Evolutionary conservation across 2,329 filamentous ascomycete genomes (phyloP).

Genomic region (Aspergillus tanneri): DNA sequence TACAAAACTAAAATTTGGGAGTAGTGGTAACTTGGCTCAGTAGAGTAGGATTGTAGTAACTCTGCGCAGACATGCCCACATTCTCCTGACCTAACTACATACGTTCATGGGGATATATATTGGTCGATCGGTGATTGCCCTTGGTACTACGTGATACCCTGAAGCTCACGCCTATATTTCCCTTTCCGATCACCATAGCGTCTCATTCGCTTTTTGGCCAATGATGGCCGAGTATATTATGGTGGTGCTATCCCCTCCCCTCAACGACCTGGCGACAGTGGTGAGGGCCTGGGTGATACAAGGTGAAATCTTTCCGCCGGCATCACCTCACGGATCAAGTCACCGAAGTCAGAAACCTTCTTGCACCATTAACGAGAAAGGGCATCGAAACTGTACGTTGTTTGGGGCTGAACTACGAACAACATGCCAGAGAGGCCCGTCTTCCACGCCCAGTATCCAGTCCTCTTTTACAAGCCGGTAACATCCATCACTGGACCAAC

Average conservation of each 20-base stretch:
- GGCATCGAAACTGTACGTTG: conserved; percentile 68
- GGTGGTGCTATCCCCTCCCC: conserved; percentile 69
- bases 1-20: no score
- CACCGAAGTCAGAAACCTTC: conserved; percentile 53
- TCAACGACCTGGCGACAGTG: conserved; percentile 61
- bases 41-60: no score
- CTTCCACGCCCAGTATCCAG: conserved; percentile 68
- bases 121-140: no score
- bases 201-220: conserved; percentile 71
- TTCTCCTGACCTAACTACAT: no score
- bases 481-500: conserved; percentile 65
- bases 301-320: conserved; percentile 65
- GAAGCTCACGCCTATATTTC: not conserved
- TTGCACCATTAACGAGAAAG: conserved; percentile 62
- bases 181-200: conserved; percentile 49
- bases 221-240: conserved; percentile 68
- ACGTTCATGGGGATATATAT: no score
- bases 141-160: no score
- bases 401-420: conserved; percentile 69
- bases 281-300: conserved; percentile 62
- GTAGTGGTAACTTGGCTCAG: no score
- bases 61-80: no score
- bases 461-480: conserved; percentile 71
- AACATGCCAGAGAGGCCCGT: conserved; percentile 68
- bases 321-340: conserved; percentile 64